Base-by-base conservation (phyloP, 495 filamentous ascomycete genomes). In the Chaetomium cochliodes region DNA sequence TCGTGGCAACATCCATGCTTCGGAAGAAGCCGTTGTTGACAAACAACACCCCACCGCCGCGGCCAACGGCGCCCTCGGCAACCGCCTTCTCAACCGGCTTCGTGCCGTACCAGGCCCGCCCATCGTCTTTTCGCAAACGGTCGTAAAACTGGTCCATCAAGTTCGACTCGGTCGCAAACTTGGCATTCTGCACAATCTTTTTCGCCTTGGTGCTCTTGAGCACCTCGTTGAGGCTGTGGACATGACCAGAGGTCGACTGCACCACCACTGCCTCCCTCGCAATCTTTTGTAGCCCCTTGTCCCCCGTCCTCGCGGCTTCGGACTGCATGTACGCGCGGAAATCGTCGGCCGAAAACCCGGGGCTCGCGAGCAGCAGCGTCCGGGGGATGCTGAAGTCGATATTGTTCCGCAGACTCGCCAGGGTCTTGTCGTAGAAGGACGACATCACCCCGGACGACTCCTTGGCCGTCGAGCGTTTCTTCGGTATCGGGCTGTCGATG, bases 41-140 rank as follows among this genome's bases (percentile, higher is more conserved):
- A 61, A 98, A 77, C 54, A 98, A 77, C 20, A 92, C 84, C 4
- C 92, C 92, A 2, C 91, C 92, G 18, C 92, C 92, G 39, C 87
- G 81, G 0, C 93, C 92, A 0, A 97, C 92, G 3, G 93, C 96
- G 23, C 93, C 92, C 73, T 96, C 90, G 42, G 86, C 86, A 5
- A 97, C 89, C 0, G 94, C 96, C 65, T 84, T 86, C 72, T 92
- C 89, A 11, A 97, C 93, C 72, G 96, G 92, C 12, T 79, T 83
- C 3, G 88, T 87, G 5, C 94, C 94, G 74, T 98, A 98, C 82
- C 93, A 97, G 18, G 96, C 96, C 53, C 89, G 82, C 22, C 90
- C 90, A 63, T 97, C 93, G 62, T 98, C 93, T 67, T 88, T 90
- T 28, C 91, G 86, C 26, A 98, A 73, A 58, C 90, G 81, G 9